Evolutionary conservation across 441 rosid species (phyloP), one percentile per base, ranked within the genome.

Genomic region (Viola pubescens): DNA sequence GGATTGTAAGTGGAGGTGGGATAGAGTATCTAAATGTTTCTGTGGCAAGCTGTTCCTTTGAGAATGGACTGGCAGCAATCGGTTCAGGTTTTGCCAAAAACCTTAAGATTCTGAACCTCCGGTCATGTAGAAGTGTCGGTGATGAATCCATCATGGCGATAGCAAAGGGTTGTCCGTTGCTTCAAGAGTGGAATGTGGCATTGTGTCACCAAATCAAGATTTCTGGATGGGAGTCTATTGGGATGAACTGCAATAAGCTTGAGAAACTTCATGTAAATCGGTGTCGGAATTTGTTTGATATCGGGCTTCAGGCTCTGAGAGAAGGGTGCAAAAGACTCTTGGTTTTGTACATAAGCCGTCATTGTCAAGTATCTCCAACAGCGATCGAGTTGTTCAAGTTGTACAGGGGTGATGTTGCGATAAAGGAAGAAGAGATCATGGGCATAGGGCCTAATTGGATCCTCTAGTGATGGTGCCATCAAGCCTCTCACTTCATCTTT

Each of bases 1-100:
- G 74, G 39, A 85, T 87, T 41, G 75, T 87, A 43, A 80, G 96
- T 48, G 91, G 97, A 43, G 86, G 91, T 0, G 91, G 98, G 60
- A 72, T 89, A n/a, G 82, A 82, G 75, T 79, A 72, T 73, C 68
- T 89, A 12, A 78, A 85, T 51, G 45, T 87, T 4, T 68, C 84
- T 50, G 61, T 77, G 14, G 5, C 71, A 8, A 65, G 60, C 66
- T 62, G 63, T 58, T 49, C 43, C 14, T 67, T 73, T 12, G 73
- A 69, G 48, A 69, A 68, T 64, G 78, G 75, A 16, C 56, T 85
- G 67, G 80, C 78, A 64, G 68, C 75, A 45, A 64, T 87, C 0
- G 92, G 91, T n/a, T 59, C 77, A 42, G 96, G 95, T 43, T 62
- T 74, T 58, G 89, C 82, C 4, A 19, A 69, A 0, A 75, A 75